phyloP scores from a whole-genome alignment of 257 asterid genomes.

The Rhazya stricta region DNA sequence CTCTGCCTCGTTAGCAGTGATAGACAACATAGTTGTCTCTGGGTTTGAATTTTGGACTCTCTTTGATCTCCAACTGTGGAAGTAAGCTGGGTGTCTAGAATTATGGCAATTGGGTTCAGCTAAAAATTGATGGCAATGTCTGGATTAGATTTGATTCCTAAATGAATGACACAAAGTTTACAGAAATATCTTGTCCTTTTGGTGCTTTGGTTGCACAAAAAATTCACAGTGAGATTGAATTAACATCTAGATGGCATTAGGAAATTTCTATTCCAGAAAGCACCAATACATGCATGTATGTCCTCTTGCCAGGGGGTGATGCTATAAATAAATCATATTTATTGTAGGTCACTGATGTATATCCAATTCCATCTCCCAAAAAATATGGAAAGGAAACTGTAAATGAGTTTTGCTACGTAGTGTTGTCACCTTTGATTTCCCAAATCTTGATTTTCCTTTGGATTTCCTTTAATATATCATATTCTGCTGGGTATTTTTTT shows the following conservation, averaged over 20 bases:
- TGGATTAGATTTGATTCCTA: too few species aligned
- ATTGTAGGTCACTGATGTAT: too few species aligned
- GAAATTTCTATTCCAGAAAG: too few species aligned
- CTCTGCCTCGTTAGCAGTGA: background rate
- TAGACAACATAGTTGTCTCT: background rate
- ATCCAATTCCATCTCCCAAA: too few species aligned
- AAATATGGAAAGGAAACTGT: too few species aligned
- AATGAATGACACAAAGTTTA: too few species aligned
- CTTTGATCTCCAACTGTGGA: background rate
- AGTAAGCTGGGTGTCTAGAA: background rate
- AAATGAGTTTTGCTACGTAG: background rate
- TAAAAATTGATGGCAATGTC: background rate
- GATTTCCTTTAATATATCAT: background rate
- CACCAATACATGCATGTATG: background rate
- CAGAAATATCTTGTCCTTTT: too few species aligned
- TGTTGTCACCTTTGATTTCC: background rate
- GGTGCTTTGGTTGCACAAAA: background rate
- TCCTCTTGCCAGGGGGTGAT: background rate
- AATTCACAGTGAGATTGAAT: background rate
- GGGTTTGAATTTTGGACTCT: background rate
- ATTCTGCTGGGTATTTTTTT: background rate
- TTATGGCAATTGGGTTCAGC: background rate
- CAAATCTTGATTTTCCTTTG: background rate
- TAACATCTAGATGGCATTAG: background rate
- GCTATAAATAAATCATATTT: too few species aligned